Evolutionary conservation across 1,284 basidiomycete genomes (phyloP).

Genomic region (Coniferiporia weirii): DNA sequence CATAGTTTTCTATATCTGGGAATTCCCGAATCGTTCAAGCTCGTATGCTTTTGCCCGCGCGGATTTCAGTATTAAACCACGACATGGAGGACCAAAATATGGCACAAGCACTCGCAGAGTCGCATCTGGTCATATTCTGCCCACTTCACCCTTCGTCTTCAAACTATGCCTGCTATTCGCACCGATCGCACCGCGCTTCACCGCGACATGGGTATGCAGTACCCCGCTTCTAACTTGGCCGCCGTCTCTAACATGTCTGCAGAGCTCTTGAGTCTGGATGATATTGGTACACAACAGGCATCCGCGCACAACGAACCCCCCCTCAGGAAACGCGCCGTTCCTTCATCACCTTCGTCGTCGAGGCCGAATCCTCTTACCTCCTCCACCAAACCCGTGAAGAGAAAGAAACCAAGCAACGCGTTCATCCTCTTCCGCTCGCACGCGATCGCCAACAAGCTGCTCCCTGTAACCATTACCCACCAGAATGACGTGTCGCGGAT

Average conservation of each 20-base stretch:
- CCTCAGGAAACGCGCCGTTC: neutral
- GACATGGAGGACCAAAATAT: neutral
- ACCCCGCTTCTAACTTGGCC: neutral
- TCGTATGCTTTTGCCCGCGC: neutral
- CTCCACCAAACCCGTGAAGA: neutral
- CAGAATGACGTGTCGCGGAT: slow-evolving; percentile 10
- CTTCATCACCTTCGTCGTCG: neutral
- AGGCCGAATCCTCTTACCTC: neutral
- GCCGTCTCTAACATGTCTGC: neutral
- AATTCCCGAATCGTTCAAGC: neutral
- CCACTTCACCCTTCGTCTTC: neutral
- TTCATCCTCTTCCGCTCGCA: slow-evolving; percentile 9
- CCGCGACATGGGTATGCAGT: neutral
- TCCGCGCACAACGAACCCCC: too few species aligned
- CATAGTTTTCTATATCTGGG: neutral
- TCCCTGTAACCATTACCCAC: neutral
- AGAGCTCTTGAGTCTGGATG: neutral
- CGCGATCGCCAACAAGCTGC: neutral
- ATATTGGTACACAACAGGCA: too few species aligned
- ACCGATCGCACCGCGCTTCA: neutral
- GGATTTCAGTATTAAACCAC: neutral
- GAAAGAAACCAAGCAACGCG: slow-evolving; percentile 4
- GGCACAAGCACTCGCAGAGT: neutral
- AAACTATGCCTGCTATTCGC: slow-evolving; percentile 10
- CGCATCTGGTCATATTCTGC: neutral